These are phyloP conservation scores for Avena atlantica DNA, from an alignment of 176 grass and related monocot species.

Conservation along the genomic window DNA sequence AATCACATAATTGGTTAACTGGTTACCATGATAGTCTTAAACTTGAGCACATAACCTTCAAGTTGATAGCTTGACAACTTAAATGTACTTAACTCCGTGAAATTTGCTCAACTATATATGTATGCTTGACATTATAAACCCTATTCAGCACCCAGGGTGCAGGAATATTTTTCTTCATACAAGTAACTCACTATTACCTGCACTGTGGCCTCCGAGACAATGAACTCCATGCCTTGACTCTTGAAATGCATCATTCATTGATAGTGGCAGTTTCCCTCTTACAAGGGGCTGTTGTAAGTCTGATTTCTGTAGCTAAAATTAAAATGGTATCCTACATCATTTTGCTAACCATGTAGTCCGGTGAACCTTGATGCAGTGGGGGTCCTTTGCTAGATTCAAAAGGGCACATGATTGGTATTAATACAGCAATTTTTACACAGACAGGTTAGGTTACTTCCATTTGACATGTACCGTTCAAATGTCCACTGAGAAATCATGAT, in stretches of 20 bases:
- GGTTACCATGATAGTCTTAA: constrained; percentile 2
- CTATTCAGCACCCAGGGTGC: no score
- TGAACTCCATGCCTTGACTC: background rate
- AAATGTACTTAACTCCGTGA: background rate
- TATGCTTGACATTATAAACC: background rate
- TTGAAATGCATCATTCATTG: background rate
- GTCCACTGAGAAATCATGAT: constrained; percentile 1
- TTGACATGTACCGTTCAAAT: constrained; percentile 2
- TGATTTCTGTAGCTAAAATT: constrained; percentile 25
- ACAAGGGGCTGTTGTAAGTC: no score
- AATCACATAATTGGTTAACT: background rate
- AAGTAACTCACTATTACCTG: constrained; percentile 21
- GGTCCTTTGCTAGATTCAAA: constrained; percentile 94
- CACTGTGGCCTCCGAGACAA: background rate
- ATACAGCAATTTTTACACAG: constrained; percentile 98
- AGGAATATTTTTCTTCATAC: no score
- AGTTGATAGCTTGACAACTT: constrained; percentile 6
- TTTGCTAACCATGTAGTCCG: constrained; percentile 42
- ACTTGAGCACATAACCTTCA: background rate
- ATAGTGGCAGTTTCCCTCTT: no score
- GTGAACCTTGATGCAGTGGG: constrained; percentile 69
- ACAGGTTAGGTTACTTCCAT: constrained; percentile 59
- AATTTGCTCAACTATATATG: background rate
- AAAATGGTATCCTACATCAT: background rate
- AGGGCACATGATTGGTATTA: constrained; percentile 94